Base-by-base conservation (phyloP, 2,329 filamentous ascomycete species). In the Dryadomyces sulphureus region DNA sequence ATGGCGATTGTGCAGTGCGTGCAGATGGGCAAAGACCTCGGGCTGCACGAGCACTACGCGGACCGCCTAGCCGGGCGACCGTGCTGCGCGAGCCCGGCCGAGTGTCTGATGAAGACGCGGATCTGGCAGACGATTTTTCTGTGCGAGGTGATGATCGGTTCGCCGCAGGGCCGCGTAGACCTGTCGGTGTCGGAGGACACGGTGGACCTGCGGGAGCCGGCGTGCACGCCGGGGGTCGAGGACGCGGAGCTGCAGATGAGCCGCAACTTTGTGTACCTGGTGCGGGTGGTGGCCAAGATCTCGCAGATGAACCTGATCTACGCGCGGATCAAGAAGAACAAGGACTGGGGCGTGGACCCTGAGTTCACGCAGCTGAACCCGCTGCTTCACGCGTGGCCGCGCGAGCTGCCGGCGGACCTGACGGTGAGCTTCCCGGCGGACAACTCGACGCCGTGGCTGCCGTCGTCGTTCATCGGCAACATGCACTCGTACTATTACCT, bases 1-100 rank as follows among this genome's bases (percentile, higher is more conserved):
- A 94, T 95, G 78, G 86, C 84, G 5, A 79, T 94, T 19, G 90
- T 94, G 45, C 86, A 89, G 50, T 87, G 90, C 52, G 82, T 94
- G 7, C 82, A 88, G 41, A 94, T 96, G 86, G 87, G 79, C 22
- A 92, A 93, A 57, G 90, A 95, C 58, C 69, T 96, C 27, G 86
- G 88, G 19, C 68, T 96, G 6, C 81, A 95, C 57, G 87, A 94
- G 52, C 90, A 96, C 63, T 79, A 79, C 50, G 79, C 84, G 48
- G 77, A 80, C 39, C 92, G 96, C 60, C 73, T 81, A 51, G 74
- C 77, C 45, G 84, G 82, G 20, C 75, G 73, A 45, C 61, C 73
- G 1, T 96, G 92, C 58, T 79, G 75, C 5, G 79, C 79, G 17
- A 73, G 69, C 48, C 67, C 75, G 0, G 68, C 78, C 7, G 90